Conservation (phyloP, 371 early-diverging fungal species). For the Coemansia sp. region DNA sequence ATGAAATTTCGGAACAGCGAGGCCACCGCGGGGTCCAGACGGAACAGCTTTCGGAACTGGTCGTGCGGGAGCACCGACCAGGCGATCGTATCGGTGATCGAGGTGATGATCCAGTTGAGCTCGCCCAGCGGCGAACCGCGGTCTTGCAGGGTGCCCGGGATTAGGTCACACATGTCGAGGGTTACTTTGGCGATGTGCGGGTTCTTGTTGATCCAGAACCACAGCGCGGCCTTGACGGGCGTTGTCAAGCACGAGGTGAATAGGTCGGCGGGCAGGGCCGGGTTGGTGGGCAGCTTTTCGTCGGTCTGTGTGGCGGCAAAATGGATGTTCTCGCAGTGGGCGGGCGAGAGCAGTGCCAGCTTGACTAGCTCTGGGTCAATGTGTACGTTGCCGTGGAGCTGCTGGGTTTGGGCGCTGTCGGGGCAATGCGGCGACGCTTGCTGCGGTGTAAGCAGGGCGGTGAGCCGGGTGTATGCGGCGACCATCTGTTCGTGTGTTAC, state of each 20-base stretch:
- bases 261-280: slow-evolving; percentile 93
- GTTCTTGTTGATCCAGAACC: slow-evolving; percentile 88
- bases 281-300: slow-evolving; percentile 88
- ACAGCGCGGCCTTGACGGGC: slow-evolving; percentile 91
- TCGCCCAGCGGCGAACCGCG: slow-evolving; percentile 94
- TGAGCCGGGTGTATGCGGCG: slow-evolving; percentile 6
- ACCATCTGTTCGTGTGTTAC: slow-evolving; percentile 8
- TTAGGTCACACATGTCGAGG: slow-evolving; percentile 76
- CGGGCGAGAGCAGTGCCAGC: slow-evolving; percentile 35
- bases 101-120: slow-evolving; percentile 97
- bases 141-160: slow-evolving; percentile 88
- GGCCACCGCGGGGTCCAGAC: slow-evolving; percentile 95
- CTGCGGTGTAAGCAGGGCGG: slow-evolving; percentile 18
- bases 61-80: slow-evolving; percentile 91
- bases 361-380: slow-evolving; percentile 40
- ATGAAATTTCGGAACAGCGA: slow-evolving; percentile 94
- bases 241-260: slow-evolving; percentile 96
- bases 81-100: slow-evolving; percentile 97
- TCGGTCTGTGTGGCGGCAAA: slow-evolving; percentile 90
- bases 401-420: slow-evolving; percentile 1
- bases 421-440: slow-evolving; percentile 8
- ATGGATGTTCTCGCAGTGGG: slow-evolving; percentile 83
- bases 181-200: slow-evolving; percentile 60
- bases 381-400: slow-evolving; percentile 2
- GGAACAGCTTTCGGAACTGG: slow-evolving; percentile 84